Evolutionary conservation across 108 stramenopile species (phyloP).

Genomic region (Asterionellopsis glacialis): DNA sequence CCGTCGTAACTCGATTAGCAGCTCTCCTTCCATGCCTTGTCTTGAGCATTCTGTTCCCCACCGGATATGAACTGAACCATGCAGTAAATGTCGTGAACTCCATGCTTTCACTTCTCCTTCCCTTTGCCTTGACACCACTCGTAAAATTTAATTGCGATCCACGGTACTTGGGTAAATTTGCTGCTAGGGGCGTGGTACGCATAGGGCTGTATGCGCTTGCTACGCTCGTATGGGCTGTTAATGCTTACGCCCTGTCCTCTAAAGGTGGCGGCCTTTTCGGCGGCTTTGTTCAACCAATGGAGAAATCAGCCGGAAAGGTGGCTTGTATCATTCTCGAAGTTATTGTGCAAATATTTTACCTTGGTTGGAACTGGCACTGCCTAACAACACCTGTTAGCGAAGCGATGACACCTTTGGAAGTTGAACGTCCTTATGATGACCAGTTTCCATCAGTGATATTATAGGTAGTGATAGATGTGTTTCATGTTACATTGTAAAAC

Average conservation of each 20-base stretch:
- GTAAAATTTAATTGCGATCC: constrained; percentile 62
- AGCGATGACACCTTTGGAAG: too few species aligned
- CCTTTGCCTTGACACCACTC: constrained; percentile 78
- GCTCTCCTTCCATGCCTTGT: constrained; percentile 73
- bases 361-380: constrained; percentile 36
- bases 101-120: constrained; percentile 60
- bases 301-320: constrained; percentile 22
- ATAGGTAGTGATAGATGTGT: too few species aligned
- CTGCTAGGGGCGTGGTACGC: constrained; percentile 24
- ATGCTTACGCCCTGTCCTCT: too few species aligned
- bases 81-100: constrained; percentile 78
- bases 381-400: neutral
- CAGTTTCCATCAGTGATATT: too few species aligned
- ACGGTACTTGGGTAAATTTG: constrained; percentile 27
- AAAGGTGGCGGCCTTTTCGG: too few species aligned
- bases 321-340: constrained; percentile 33
- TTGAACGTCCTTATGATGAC: too few species aligned
- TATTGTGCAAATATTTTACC: constrained; percentile 32
- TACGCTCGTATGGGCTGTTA: too few species aligned
- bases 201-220: too few species aligned
- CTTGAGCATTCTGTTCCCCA: constrained; percentile 60
- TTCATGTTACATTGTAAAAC: too few species aligned
- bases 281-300: constrained; percentile 5
- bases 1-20: constrained; percentile 63
- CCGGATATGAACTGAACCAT: constrained; percentile 38